Percentiles rank a stretch among this genome's conserved stretches.
phyloP scores from a whole-genome alignment of 148 eudicot genomes.

The Tetragonia tetragonoides region DNA sequence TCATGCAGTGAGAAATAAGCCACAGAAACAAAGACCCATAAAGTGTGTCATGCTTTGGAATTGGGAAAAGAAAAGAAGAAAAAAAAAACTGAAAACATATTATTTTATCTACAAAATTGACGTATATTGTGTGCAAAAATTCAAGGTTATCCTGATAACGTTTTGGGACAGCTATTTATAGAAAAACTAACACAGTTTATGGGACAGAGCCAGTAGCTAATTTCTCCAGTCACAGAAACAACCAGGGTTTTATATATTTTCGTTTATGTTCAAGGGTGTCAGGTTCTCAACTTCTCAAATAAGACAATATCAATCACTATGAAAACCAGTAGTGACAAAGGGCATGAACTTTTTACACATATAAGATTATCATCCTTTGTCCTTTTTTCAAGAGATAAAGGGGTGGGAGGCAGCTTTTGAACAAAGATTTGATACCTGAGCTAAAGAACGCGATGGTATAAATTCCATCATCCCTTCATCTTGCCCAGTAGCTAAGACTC shows the following conservation, averaged over 20 bases:
- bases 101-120: too few species aligned
- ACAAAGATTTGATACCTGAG: constrained; percentile 55
- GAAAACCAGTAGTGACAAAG: too few species aligned
- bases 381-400: not conserved
- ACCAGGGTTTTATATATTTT: not conserved
- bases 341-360: not conserved
- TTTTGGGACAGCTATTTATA: too few species aligned
- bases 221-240: not conserved
- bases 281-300: not conserved
- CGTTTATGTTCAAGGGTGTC: not conserved
- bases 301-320: not conserved
- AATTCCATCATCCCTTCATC: constrained; percentile 99
- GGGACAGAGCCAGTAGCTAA: too few species aligned
- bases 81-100: too few species aligned
- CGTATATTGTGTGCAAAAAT: too few species aligned
- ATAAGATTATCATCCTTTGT: not conserved
- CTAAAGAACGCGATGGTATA: constrained; percentile 91
- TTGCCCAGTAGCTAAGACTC: constrained; percentile 93
- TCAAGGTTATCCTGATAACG: too few species aligned
- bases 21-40: not conserved
- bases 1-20: constrained; percentile 6
- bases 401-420: not conserved
- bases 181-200: too few species aligned
- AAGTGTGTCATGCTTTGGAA: too few species aligned
- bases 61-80: too few species aligned